Conservation (phyloP, 345 rosid genomes). For the Chamaenerion angustifolium region DNA sequence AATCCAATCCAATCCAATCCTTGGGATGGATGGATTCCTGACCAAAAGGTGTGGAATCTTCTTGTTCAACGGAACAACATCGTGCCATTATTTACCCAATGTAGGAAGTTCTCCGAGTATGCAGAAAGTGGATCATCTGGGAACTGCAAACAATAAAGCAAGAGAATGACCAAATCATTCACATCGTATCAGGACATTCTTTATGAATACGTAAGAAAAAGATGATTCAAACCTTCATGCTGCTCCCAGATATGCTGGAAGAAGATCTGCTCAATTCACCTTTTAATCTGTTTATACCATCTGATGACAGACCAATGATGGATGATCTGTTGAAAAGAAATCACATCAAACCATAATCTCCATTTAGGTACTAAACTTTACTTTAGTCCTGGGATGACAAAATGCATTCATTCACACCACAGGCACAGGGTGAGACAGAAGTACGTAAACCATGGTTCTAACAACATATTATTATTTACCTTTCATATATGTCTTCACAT, state of each 20-base stretch:
- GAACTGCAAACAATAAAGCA: background rate
- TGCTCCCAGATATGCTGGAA: constrained; percentile 30
- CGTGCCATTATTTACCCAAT: constrained; percentile 65
- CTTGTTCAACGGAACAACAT: constrained; percentile 20
- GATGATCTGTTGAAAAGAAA: constrained; percentile 35
- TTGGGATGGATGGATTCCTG: constrained; percentile 26
- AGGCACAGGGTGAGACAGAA: too few species aligned
- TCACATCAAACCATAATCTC: too few species aligned
- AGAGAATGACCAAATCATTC: background rate
- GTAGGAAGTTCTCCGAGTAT: constrained; percentile 34
- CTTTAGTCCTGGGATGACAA: too few species aligned
- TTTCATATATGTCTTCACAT: constrained; percentile 58
- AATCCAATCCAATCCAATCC: constrained; percentile 22
- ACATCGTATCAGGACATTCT: too few species aligned
- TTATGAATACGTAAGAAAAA: too few species aligned
- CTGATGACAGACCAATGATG: constrained; percentile 36
- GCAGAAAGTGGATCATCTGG: constrained; percentile 8
- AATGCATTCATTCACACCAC: too few species aligned
- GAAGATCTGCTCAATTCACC: constrained; percentile 25
- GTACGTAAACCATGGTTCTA: too few species aligned
- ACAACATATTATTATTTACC: constrained; percentile 23
- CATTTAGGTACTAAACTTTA: too few species aligned
- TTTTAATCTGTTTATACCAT: constrained; percentile 28
- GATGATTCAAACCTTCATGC: constrained; percentile 30
- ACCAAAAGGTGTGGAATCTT: too few species aligned